These are phyloP conservation scores for Cladorrhinum samala DNA, from an alignment of 495 filamentous ascomycete genomes.

Conservation along the genomic window DNA sequence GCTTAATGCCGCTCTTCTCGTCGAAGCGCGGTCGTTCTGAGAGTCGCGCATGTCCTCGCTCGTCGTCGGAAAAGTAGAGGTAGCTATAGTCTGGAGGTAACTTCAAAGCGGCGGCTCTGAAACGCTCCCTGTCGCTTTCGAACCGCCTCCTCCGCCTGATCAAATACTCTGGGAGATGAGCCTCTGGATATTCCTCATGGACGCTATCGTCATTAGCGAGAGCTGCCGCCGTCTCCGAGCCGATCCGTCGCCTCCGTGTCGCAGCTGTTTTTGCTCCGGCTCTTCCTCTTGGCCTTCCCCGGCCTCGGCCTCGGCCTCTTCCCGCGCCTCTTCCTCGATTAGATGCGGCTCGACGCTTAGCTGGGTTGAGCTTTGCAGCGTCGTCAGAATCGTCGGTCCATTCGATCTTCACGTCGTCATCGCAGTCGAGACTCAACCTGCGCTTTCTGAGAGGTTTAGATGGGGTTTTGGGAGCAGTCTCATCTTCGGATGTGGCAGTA, in stretches of 20 bases:
- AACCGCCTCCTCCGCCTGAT: slow-evolving; percentile 51
- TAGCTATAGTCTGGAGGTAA: slow-evolving; percentile 76
- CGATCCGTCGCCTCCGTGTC: slow-evolving; percentile 1
- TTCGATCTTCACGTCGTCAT: slow-evolving; percentile 29
- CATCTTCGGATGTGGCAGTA: slow-evolving; percentile 12
- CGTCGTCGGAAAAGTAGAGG: slow-evolving; percentile 84
- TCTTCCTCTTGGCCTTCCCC: slow-evolving; percentile 22
- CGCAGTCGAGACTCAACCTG: slow-evolving; percentile 18
- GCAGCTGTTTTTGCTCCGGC: neutral
- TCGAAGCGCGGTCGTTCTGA: slow-evolving; percentile 67
- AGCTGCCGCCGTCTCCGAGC: slow-evolving; percentile 5
- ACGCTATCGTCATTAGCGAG: slow-evolving; percentile 11
- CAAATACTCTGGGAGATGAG: slow-evolving; percentile 42
- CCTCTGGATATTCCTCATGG: slow-evolving; percentile 25
- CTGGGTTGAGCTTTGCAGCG: slow-evolving; percentile 24
- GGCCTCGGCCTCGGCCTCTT: slow-evolving; percentile 18
- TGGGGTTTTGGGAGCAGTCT: neutral
- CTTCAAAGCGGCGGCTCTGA: slow-evolving; percentile 63
- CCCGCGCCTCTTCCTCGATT: neutral
- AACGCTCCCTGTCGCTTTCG: slow-evolving; percentile 47
- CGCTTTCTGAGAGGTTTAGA: slow-evolving; percentile 15
- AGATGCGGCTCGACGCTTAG: slow-evolving; percentile 16
- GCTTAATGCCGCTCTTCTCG: slow-evolving; percentile 43
- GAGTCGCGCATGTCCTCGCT: slow-evolving; percentile 52
- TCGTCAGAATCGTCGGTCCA: slow-evolving; percentile 38